phyloP scores from a whole-genome alignment of 257 asterid species.

The Solanum sparsipilum region DNA sequence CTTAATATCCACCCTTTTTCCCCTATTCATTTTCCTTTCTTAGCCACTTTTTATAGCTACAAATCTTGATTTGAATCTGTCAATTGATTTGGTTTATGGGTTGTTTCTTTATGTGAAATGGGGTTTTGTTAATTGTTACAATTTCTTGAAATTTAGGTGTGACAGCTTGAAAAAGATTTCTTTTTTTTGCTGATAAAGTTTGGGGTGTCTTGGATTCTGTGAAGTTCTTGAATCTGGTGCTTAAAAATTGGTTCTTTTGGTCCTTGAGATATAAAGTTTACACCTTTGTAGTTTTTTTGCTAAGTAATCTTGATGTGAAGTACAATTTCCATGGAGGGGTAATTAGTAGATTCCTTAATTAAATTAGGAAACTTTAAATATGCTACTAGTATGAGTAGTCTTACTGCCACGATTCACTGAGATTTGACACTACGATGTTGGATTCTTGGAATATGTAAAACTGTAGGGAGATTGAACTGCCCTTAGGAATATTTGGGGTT shows the following conservation, averaged over 20 bases:
- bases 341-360: neutral
- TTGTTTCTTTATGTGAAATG: neutral
- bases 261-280: neutral
- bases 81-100: neutral
- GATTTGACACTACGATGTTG: conserved; percentile 6
- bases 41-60: neutral
- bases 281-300: neutral
- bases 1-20: neutral
- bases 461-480: conserved; percentile 3
- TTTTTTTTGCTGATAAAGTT: neutral
- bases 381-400: neutral
- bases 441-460: neutral
- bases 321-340: neutral
- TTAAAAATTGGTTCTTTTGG: neutral
- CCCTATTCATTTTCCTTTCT: neutral
- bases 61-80: neutral
- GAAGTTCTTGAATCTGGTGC: neutral
- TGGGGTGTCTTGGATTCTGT: neutral
- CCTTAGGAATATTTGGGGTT: neutral
- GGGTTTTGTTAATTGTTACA: neutral
- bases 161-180: neutral
- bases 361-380: neutral
- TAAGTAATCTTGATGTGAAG: neutral
- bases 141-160: neutral
- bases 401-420: neutral